Base-by-base conservation (phyloP, 1,139 yeast species). In the Yamadazyma kanchanaburiensis region DNA sequence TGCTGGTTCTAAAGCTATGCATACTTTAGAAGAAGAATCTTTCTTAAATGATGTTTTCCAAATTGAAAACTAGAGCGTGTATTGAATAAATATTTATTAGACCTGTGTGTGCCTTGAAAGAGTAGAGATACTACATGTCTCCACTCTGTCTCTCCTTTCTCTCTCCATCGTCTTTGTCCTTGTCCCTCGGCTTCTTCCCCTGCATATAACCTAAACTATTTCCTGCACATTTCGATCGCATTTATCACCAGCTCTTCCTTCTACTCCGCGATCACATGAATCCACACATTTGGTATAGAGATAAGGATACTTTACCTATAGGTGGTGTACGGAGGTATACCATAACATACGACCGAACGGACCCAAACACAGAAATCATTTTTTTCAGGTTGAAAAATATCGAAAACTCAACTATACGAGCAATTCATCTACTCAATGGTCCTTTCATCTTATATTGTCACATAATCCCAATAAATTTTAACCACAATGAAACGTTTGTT, bases 1-100 rank as follows among this genome's bases (percentile, higher is more conserved):
- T 51, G 96, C 98, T 47, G 99, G 99, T 67, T 70, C 86, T 43
- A 94, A 94, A 78, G 66, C 80, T 43, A 79, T 79, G 76, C 98
- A 94, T 63, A 60, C 61, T 47, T 81, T 83, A 44, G 96, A 94
- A 70, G 98, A 91, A 69, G 84, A 80, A 48, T 80, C 83, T 21
- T 85, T 91, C 72, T 72, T 89, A 57, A 69, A 71, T 39, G 94
- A 84, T 35, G 95, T 83, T 40, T 83, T 87, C 61, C 60, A 64
- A 46, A 21, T n/a, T n/a, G n/a, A n/a, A n/a, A n/a, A n/a, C n/a
- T n/a, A n/a, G n/a, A n/a, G n/a, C n/a, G n/a, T 27, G 30, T 26
- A 27, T 32, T 25, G 25, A 28, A 32, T 32, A 32, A 19, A 32
- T 28, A 32, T 28, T 32, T 28, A 26, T 32, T 31, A n/a, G n/a